phyloP scores from a whole-genome alignment of 73 alveolate species.

The Loxodes magnus region DNA sequence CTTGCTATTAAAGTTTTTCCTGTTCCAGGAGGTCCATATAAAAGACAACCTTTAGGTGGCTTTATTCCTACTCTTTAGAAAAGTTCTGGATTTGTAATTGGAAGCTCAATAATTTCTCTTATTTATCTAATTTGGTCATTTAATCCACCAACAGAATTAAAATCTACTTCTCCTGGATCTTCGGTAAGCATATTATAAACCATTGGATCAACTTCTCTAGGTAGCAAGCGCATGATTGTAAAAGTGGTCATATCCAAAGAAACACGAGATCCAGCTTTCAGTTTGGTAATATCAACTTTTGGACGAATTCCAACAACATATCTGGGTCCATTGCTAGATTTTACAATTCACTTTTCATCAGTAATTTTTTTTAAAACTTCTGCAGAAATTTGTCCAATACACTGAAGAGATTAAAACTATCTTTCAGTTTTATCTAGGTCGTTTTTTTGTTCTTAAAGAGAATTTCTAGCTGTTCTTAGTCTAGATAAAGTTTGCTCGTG shows the following conservation, averaged over 20 bases:
- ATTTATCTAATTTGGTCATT: slow-evolving; percentile 90
- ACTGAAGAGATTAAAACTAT: slow-evolving; percentile 73
- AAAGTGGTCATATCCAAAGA: slow-evolving; percentile 77
- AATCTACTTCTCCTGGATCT: slow-evolving; percentile 90
- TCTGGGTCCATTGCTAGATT: slow-evolving; percentile 96
- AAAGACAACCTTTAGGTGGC: slow-evolving; percentile 98
- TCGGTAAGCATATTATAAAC: slow-evolving; percentile 97
- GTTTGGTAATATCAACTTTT: slow-evolving; percentile 72
- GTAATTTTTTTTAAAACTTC: slow-evolving; percentile 60
- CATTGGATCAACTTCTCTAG: slow-evolving; percentile 98
- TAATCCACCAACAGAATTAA: slow-evolving; percentile 94
- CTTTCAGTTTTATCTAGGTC: slow-evolving; percentile 91
- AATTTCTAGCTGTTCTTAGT: too few relatives aligned
- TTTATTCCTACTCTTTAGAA: slow-evolving; percentile 98
- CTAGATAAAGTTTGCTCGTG: too few relatives aligned
- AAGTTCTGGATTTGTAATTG: slow-evolving; percentile 96
- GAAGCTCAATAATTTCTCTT: slow-evolving; percentile 97
- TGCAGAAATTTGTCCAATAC: slow-evolving; percentile 95
- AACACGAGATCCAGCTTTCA: slow-evolving; percentile 42
- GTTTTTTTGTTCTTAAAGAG: too few relatives aligned
- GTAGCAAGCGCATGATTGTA: slow-evolving; percentile 95
- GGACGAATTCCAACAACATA: slow-evolving; percentile 95
- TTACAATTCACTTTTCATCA: slow-evolving; percentile 69
- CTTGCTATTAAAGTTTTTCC: slow-evolving; percentile 98
- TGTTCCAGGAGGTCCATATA: slow-evolving; percentile 99